Percentiles rank a stretch among this genome's conserved stretches.
Conservation (phyloP, 306 rosid genomes). For the Prunus mume region DNA sequence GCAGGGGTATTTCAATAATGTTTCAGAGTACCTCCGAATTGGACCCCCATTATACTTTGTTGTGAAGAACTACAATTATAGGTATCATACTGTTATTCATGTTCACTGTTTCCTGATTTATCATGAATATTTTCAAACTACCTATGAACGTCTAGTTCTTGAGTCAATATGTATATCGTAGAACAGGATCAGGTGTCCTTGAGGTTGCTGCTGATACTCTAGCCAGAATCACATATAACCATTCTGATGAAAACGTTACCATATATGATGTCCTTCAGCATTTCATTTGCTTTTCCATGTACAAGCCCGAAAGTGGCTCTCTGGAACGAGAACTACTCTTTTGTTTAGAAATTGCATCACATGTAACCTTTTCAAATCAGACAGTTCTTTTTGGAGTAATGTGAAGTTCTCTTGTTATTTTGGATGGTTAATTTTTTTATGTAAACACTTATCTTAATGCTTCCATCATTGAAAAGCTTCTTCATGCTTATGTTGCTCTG, state of each 20-base stretch:
- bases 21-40: constrained; percentile 84
- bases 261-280: not conserved
- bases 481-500: constrained; percentile 29
- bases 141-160: not conserved
- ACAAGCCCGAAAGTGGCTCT: not conserved
- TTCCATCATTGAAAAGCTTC: constrained; percentile 9
- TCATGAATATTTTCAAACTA: not conserved
- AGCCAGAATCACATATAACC: not conserved
- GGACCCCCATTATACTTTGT: constrained; percentile 96
- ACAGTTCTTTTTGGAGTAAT: not conserved
- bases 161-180: not conserved
- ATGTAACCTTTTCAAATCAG: not conserved
- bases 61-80: constrained; percentile 91
- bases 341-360: not conserved
- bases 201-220: not conserved
- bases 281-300: not conserved
- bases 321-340: not conserved
- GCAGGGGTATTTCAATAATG: constrained; percentile 93
- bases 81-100: constrained; percentile 43
- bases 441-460: constrained; percentile 16
- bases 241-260: not conserved
- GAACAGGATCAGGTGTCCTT: not conserved
- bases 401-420: not conserved
- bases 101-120: constrained; percentile 3
- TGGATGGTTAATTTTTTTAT: not conserved